phyloP scores from a whole-genome alignment of 73 alveolate genomes.

The Paraurostyla sp. region DNA sequence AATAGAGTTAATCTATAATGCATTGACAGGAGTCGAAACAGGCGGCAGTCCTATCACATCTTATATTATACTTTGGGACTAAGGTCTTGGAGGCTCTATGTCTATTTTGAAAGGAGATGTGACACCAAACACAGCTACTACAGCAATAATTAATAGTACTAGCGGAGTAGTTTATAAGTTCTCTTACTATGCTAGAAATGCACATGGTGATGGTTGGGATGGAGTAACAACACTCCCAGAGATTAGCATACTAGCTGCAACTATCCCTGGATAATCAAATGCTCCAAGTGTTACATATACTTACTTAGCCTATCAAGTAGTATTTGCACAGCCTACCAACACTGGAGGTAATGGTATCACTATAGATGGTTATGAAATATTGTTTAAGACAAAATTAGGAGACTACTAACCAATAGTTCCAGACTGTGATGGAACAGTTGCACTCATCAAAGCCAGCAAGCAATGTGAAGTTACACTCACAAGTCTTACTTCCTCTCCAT shows the following conservation, averaged over 20 bases:
- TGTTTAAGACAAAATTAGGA: slow-evolving; percentile 2
- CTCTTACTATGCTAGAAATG: slow-evolving; percentile 35
- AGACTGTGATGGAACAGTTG: slow-evolving; percentile 36
- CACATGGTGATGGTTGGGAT: slow-evolving; percentile 64
- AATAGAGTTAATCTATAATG: slow-evolving; percentile 4
- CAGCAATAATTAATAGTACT: slow-evolving; percentile 1
- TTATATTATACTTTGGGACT: slow-evolving; percentile 67
- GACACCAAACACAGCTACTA: slow-evolving; percentile 1
- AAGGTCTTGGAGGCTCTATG: slow-evolving; percentile 21
- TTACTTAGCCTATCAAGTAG: background rate
- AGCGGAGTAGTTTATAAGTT: slow-evolving; percentile 51
- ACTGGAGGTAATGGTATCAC: slow-evolving; percentile 33
- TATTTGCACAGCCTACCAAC: slow-evolving; percentile 7
- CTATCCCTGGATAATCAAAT: slow-evolving; percentile 20
- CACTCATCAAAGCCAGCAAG: background rate
- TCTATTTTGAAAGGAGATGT: slow-evolving; percentile 44
- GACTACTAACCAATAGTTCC: background rate
- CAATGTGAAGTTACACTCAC: background rate
- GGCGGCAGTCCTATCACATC: slow-evolving; percentile 63
- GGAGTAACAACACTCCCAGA: slow-evolving; percentile 1
- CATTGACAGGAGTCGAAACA: slow-evolving; percentile 29
- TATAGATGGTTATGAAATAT: slow-evolving; percentile 29
- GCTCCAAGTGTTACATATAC: slow-evolving; percentile 19
- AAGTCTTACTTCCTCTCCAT: background rate
- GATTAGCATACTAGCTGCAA: slow-evolving; percentile 41